Percentiles rank a stretch among this genome's conserved stretches.
Conservation (phyloP, 2,329 filamentous ascomycete genomes). For the Stachybotrys chlorohalonatus region DNA sequence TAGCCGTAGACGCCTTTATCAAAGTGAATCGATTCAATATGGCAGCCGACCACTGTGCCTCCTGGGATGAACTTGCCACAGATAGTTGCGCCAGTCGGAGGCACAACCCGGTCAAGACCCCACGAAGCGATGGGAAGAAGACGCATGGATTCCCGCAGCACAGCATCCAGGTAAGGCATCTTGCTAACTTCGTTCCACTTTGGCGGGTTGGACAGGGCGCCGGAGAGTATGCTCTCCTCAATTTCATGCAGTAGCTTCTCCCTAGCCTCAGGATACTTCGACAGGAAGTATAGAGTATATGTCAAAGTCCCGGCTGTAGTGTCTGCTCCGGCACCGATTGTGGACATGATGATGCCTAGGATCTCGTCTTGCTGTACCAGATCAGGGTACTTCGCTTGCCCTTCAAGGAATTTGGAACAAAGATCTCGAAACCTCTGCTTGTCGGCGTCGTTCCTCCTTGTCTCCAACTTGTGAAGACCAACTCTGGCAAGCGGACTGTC, state of each 20-base stretch:
- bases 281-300: neutral
- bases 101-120: neutral
- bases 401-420: conserved; percentile 2
- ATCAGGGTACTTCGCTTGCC: conserved; percentile 1
- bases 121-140: neutral
- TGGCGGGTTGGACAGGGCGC: neutral
- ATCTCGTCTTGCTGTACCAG: neutral
- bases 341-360: neutral
- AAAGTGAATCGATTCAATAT: neutral
- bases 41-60: neutral
- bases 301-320: neutral
- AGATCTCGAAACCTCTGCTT: neutral
- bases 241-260: neutral
- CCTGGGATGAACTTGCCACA: neutral
- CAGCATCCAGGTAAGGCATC: neutral
- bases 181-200: neutral
- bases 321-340: neutral
- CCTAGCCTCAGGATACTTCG: neutral
- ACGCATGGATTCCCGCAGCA: neutral
- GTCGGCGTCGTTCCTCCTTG: neutral
- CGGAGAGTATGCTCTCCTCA: neutral
- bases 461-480: neutral
- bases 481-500: conserved; percentile 1
- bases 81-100: neutral
- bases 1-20: neutral